Evolutionary conservation across 2,329 filamentous ascomycete genomes (phyloP), one percentile per base, ranked within the genome.

Genomic region (Microsporum canis): DNA sequence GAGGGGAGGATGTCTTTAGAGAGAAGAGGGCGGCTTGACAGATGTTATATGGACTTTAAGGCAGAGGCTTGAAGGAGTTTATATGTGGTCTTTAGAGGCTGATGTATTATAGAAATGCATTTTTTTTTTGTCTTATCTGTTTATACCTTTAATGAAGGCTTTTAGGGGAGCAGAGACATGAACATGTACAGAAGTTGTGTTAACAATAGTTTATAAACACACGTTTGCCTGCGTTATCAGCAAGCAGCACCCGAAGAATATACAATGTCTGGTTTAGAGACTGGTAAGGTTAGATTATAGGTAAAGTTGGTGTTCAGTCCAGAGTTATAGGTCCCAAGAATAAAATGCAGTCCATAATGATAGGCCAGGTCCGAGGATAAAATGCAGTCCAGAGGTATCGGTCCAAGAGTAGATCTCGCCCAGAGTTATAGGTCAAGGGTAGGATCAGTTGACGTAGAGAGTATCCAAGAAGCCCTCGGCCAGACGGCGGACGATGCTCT

Each of bases 391-490:
- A 8, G n/a, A 6, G 3, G 5, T 49, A 8, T 45, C 2, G 3
- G 5, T 49, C 45, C 45, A 49, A 29, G 23, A 33, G 27, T 31
- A 8, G 14, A 14, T 45, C 8, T 5, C 0, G 6, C 5, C 5
- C 5, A 31, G 17, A 49, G 45, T 49, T 1, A 3, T 10, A 39
- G 8, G 38, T 39, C 8, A 12, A 29, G 23, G 3, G 17, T 4
- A 45, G 31, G 14, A 31, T 60, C 53, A 65, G 33, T 62, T 60
- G 45, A 64, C 47, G 76, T 96, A 96, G 74, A 96, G 72, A 59
- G 94, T 87, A 76, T 97, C 91, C 71, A 97, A 79, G 75, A 97
- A 99, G 0, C 91, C 92, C 66, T 82, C 89, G 1, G 91, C 92
- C 71, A 99, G 76, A 68, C 95, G 89, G 66, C 89, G 89, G 36